Base-by-base conservation (phyloP, 805 yeast genomes). In the Metschnikowia picachoensis region DNA sequence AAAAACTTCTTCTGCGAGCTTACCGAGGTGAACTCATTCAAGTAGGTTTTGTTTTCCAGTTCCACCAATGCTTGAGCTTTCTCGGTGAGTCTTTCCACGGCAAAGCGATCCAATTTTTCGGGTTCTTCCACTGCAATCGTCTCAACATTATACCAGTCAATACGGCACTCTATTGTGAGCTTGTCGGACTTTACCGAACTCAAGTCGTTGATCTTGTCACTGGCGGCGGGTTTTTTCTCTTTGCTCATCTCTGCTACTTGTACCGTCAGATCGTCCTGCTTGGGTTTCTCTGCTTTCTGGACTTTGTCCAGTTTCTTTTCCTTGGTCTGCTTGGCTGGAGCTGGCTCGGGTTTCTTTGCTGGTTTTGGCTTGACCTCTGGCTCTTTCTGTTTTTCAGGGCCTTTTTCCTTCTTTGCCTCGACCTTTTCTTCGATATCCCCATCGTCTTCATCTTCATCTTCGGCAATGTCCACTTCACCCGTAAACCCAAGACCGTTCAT, bases 1-100 rank as follows among this genome's bases (percentile, higher is more conserved):
- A 89, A 80, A 65, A 92, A 92, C 74, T 87, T 85, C 62, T 80
- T 83, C 70, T 87, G 97, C 6, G 95, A 86, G 34, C 85, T 81
- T 46, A 83, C 78, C 53, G 82, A 82, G 45, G 86, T 79, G 61
- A 84, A 84, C 61, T 85, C 95, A 50, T 82, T 83, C 50, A 79
- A 76, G 62, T 87, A 92, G 0, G 73, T 59, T 47, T 77, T 74
- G 64, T 88, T 89, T 49, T 94, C 98, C 14, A 70, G 67, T 44
- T 85, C 85, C 20, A 88, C 69, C 15, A 83, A 69, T 35, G 69
- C 71, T 57, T 83, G 75, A 33, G 95, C 97, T 60, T 82, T 78
- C 49, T 79, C 80, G 46, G 73, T 74, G 40, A 91, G 71, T 51
- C 76, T 72, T 17, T 80, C 83, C 41, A 85, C 70, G 48, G 82